These are phyloP conservation scores for Haplographium delicatum DNA, from an alignment of 495 filamentous ascomycete species.

Conservation along the genomic window DNA sequence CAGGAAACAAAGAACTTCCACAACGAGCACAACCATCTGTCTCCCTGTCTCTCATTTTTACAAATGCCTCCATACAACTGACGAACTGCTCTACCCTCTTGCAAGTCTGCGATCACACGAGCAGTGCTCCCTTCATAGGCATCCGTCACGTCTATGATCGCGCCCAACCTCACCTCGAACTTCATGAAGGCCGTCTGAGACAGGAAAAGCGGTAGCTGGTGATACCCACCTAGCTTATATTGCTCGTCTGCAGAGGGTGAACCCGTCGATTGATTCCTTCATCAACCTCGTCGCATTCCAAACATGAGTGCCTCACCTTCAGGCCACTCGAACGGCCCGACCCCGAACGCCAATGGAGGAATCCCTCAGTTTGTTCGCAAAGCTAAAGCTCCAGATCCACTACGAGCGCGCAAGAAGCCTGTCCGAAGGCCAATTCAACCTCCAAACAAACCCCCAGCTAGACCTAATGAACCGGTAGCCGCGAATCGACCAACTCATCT, in stretches of 20 bases:
- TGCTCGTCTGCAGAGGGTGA: neutral
- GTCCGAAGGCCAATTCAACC: conserved; percentile 19
- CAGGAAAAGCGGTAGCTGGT: neutral
- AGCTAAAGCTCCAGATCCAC: conserved; percentile 57
- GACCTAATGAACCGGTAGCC: conserved; percentile 10
- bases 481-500: neutral
- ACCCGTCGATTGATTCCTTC: no score
- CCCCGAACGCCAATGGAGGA: conserved; percentile 34
- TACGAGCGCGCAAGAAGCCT: conserved; percentile 60
- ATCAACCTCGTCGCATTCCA: no score
- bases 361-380: conserved; percentile 34
- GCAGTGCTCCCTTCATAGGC: neutral
- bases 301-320: conserved; percentile 58
- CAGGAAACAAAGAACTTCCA: neutral
- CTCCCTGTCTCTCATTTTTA: no score
- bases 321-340: conserved; percentile 37
- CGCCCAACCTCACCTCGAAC: neutral
- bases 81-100: neutral
- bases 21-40: no score
- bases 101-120: neutral
- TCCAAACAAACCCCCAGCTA: conserved; percentile 27
- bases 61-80: no score
- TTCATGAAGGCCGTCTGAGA: neutral
- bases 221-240: neutral
- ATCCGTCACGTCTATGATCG: neutral